Evolutionary conservation across 306 rosid genomes (phyloP).

Genomic region (Cyamopsis tetragonoloba): DNA sequence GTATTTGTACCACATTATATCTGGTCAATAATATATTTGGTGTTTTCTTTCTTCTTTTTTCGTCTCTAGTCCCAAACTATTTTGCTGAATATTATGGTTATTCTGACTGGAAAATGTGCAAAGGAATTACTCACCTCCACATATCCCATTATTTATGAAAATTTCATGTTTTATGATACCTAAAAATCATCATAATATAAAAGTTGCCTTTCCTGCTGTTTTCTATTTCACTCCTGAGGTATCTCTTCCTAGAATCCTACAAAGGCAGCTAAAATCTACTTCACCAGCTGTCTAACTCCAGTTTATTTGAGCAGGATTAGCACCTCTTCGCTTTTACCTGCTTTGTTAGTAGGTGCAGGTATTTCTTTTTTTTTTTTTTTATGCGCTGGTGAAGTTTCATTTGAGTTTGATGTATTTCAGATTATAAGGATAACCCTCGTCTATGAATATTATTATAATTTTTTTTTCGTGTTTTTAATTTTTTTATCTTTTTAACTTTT

Average conservation of each 20-base stretch:
- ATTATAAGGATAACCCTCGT: background rate
- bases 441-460: background rate
- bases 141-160: too few species aligned
- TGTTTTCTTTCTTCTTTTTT: background rate
- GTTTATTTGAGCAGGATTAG: background rate
- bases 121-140: background rate
- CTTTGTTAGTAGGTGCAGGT: too few species aligned
- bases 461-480: background rate
- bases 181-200: too few species aligned
- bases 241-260: too few species aligned
- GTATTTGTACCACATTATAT: background rate
- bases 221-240: background rate
- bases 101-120: background rate
- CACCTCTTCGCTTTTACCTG: background rate
- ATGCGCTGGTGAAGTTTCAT: background rate
- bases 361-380: too few species aligned
- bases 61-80: background rate
- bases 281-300: background rate
- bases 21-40: background rate
- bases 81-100: background rate
- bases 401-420: too few species aligned
- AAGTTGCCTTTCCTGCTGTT: too few species aligned
- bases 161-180: too few species aligned
- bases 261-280: background rate
- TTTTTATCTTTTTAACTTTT: background rate